These are phyloP conservation scores for Castanea crenata DNA, from an alignment of 306 rosid species.

Conservation along the genomic window DNA sequence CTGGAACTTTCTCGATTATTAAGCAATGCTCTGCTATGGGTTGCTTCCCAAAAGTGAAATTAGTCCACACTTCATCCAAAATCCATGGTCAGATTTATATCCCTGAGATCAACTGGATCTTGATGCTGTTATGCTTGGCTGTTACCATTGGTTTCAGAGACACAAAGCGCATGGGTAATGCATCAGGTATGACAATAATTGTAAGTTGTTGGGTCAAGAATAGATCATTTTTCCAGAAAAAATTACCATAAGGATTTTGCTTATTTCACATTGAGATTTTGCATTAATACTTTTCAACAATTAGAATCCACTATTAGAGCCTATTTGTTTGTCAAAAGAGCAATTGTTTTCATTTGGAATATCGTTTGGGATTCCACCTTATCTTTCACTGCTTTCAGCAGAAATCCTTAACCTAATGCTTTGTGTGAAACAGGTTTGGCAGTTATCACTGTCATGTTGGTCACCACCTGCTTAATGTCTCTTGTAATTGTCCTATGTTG, in stretches of 20 bases:
- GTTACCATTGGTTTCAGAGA: slow-evolving; percentile 84
- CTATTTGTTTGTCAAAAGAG: not conserved
- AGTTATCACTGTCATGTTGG: slow-evolving; percentile 94
- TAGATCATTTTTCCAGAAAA: not conserved
- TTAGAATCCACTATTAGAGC: not conserved
- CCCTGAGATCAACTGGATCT: slow-evolving; percentile 93
- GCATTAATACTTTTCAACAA: not conserved
- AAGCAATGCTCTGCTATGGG: slow-evolving; percentile 87
- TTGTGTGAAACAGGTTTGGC: slow-evolving; percentile 74
- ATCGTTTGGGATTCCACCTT: not conserved
- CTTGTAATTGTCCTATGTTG: slow-evolving; percentile 85
- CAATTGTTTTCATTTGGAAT: not conserved
- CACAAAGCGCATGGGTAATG: slow-evolving; percentile 81
- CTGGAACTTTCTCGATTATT: slow-evolving; percentile 93
- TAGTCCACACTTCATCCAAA: slow-evolving; percentile 89
- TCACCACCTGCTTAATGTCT: slow-evolving; percentile 96
- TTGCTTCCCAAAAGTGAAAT: slow-evolving; percentile 91
- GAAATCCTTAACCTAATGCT: slow-evolving; percentile 14
- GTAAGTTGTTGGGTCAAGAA: not conserved
- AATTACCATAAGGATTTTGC: not conserved
- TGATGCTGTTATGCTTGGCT: slow-evolving; percentile 84
- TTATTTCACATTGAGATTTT: not conserved
- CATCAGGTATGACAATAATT: slow-evolving; percentile 66
- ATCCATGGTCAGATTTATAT: slow-evolving; percentile 94
- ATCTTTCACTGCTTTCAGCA: not conserved